Conservation (phyloP, 2,329 filamentous ascomycete species). For the Escovopsis weberi region DNA sequence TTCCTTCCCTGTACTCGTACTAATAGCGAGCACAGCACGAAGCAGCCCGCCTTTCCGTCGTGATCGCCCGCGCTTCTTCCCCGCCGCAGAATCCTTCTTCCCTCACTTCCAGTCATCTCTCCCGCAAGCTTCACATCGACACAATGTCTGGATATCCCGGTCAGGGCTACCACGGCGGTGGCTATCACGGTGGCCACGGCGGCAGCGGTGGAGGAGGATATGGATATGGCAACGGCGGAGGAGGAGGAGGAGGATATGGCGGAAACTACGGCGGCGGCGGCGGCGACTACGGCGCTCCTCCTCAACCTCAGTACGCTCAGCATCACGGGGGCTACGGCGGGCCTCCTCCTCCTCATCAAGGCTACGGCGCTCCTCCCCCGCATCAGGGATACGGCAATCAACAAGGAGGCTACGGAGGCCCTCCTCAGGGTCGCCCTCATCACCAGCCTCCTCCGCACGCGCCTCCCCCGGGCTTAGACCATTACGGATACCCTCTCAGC, state of each 20-base stretch:
- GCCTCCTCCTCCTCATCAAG: slow-evolving; percentile 9
- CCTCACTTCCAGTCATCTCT: background rate
- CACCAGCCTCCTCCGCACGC: slow-evolving; percentile 20
- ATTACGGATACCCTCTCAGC: slow-evolving; percentile 31
- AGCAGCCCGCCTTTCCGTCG: no score
- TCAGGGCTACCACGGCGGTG: slow-evolving; percentile 23
- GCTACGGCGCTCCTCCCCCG: slow-evolving; percentile 7
- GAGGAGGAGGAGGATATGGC: slow-evolving; percentile 6
- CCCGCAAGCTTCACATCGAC: background rate
- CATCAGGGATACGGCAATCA: slow-evolving; percentile 10
- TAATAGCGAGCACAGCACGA: no score
- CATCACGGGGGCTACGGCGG: slow-evolving; percentile 11
- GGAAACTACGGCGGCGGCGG: slow-evolving; percentile 9
- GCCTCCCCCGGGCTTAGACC: slow-evolving; percentile 28
- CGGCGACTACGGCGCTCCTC: slow-evolving; percentile 13
- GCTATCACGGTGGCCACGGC: slow-evolving; percentile 10
- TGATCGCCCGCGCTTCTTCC: background rate
- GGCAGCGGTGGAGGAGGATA: slow-evolving; percentile 17
- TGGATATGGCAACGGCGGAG: slow-evolving; percentile 13
- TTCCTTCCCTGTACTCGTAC: no score
- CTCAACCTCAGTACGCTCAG: slow-evolving; percentile 3
- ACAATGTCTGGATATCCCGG: slow-evolving; percentile 27
- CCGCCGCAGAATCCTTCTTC: background rate
- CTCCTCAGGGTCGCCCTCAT: slow-evolving; percentile 10
- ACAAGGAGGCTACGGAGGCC: slow-evolving; percentile 10